Conservation (phyloP, 1,284 basidiomycete genomes). For the Pseudozyma sp. region DNA sequence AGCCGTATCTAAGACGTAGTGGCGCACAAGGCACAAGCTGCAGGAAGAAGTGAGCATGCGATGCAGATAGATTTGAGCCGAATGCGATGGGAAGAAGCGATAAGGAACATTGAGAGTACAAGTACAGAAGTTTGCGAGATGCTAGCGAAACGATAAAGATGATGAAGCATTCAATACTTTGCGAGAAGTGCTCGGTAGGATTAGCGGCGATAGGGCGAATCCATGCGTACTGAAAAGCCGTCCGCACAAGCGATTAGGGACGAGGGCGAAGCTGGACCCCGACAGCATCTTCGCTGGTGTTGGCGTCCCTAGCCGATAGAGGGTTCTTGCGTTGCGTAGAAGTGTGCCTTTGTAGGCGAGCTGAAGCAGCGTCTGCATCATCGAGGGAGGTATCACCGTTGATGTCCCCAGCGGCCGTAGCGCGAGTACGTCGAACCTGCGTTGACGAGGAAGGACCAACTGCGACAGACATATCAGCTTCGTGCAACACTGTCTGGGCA, state of each 20-base stretch:
- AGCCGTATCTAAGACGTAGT: too few relatives aligned
- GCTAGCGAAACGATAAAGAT: neutral
- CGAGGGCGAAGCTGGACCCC: conserved; percentile 26
- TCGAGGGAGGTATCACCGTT: too few relatives aligned
- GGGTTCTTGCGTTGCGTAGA: conserved; percentile 15
- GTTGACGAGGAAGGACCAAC: neutral
- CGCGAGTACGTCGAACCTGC: neutral
- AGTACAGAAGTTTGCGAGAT: conserved; percentile 19
- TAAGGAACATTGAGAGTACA: neutral
- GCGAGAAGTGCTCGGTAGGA: too few relatives aligned
- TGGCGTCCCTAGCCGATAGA: neutral
- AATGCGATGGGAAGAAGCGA: neutral
- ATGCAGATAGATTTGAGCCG: neutral
- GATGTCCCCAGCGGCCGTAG: neutral
- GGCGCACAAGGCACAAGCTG: neutral
- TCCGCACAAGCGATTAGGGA: neutral
- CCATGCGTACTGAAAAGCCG: too few relatives aligned
- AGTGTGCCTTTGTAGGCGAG: conserved; percentile 14
- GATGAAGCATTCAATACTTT: neutral
- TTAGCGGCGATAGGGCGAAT: too few relatives aligned
- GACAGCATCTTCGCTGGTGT: conserved; percentile 13
- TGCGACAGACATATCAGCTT: neutral
- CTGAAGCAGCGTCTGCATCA: conserved; percentile 13
- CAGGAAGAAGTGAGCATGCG: neutral
- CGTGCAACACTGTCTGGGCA: conserved; percentile 3